These are phyloP conservation scores for Fragilaria crotonensis DNA, from an alignment of 108 stramenopile genomes.

Conservation along the genomic window DNA sequence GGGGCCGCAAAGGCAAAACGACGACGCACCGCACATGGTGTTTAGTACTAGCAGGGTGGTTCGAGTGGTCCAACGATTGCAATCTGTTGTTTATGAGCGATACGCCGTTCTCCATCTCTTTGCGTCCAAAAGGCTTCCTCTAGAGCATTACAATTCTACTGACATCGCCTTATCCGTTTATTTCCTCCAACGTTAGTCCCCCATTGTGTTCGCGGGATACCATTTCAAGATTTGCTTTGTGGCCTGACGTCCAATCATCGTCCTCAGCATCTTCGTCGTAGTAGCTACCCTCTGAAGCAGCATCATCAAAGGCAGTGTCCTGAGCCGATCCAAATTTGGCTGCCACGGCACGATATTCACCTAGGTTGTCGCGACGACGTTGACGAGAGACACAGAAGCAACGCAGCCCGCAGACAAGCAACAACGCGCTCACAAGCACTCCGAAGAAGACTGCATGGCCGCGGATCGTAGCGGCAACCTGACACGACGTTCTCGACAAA, in stretches of 20 bases:
- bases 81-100: background rate
- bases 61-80: background rate
- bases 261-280: slow-evolving; percentile 3
- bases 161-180: slow-evolving; percentile 14
- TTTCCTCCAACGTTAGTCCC: slow-evolving; percentile 15
- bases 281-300: background rate
- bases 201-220: slow-evolving; percentile 7
- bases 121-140: too few relatives aligned
- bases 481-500: background rate
- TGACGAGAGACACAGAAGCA: background rate
- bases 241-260: background rate
- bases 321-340: slow-evolving; percentile 2
- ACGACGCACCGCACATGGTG: background rate
- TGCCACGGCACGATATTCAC: slow-evolving; percentile 15
- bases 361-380: slow-evolving; percentile 1
- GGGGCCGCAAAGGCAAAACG: background rate
- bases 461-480: background rate
- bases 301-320: slow-evolving; percentile 3
- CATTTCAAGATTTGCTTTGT: slow-evolving; percentile 4
- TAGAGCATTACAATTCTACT: too few relatives aligned
- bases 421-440: background rate
- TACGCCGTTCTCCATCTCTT: background rate
- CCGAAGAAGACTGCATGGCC: background rate
- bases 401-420: background rate
- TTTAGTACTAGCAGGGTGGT: background rate